Conservation (phyloP, 192 early-diverging fungal genomes). For the Entophlyctis luteolus region DNA sequence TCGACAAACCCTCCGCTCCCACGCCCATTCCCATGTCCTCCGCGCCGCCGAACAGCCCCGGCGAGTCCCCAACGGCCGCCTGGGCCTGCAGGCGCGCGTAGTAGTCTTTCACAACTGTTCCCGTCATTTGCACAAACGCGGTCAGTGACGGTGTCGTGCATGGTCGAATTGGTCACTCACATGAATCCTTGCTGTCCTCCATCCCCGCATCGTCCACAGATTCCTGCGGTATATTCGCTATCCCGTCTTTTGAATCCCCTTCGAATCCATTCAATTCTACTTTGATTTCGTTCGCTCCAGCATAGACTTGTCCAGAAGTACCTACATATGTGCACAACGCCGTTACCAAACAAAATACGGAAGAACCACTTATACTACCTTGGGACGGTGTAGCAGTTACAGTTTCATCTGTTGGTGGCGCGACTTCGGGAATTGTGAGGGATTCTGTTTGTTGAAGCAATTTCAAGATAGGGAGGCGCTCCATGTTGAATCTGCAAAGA, state of each 20-base stretch:
- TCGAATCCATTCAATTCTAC: constrained; percentile 1
- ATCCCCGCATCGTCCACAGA: not conserved
- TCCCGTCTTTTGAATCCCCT: not conserved
- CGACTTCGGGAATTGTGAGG: constrained; percentile 36
- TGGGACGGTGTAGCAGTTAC: not conserved
- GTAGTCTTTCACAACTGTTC: constrained; percentile 5
- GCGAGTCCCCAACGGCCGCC: not conserved
- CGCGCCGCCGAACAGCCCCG: not conserved
- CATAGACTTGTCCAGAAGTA: not conserved
- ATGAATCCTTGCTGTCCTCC: not conserved
- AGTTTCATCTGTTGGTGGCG: not conserved
- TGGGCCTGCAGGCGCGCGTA: not conserved
- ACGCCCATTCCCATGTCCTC: not conserved
- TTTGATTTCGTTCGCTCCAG: not conserved
- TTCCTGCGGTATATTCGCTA: not conserved
- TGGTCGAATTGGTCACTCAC: not conserved
- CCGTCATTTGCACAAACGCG: not conserved
- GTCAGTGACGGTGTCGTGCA: not conserved
- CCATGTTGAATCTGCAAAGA: constrained; percentile 37
- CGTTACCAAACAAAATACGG: not conserved
- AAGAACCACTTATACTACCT: not conserved
- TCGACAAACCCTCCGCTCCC: not conserved
- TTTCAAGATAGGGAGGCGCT: constrained; percentile 36
- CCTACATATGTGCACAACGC: not conserved
- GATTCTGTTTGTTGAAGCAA: constrained; percentile 38